Evolutionary conservation across 345 rosid species (phyloP).

Genomic region (Populus davidiana): DNA sequence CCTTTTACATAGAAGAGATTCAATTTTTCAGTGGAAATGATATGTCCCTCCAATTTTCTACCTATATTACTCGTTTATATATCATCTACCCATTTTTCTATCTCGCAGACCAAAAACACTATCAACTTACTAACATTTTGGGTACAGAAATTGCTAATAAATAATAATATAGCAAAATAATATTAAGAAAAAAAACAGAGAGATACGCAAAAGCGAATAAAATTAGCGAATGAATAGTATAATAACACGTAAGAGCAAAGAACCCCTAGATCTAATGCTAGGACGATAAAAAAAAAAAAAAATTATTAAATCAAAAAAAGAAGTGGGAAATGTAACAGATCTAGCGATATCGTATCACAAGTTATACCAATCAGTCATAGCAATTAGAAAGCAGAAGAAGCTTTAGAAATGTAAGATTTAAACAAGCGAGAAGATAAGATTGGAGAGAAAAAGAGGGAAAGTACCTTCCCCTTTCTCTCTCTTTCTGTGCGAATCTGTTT

Average conservation of each 20-base stretch:
- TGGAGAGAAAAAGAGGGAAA: background rate
- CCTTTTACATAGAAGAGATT: background rate
- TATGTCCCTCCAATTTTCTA: background rate
- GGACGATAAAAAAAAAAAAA: background rate
- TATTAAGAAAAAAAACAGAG: too few relatives aligned
- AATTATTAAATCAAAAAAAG: background rate
- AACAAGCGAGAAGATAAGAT: background rate
- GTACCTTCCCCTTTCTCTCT: background rate
- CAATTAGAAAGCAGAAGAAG: background rate
- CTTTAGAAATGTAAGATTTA: conserved; percentile 1
- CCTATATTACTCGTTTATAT: background rate
- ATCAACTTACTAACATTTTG: background rate
- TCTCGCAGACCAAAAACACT: background rate
- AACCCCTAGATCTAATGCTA: too few relatives aligned
- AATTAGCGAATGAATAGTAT: background rate
- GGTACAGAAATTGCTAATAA: background rate
- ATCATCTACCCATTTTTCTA: background rate
- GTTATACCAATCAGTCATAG: background rate
- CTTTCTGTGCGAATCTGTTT: background rate
- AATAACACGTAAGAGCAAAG: background rate
- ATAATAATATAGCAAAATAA: background rate
- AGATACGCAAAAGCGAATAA: background rate
- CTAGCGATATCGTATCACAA: background rate
- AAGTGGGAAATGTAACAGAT: background rate
- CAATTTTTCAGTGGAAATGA: too few relatives aligned